Conservation (phyloP, 2,329 filamentous ascomycete genomes). For the Cercospora canescens region DNA sequence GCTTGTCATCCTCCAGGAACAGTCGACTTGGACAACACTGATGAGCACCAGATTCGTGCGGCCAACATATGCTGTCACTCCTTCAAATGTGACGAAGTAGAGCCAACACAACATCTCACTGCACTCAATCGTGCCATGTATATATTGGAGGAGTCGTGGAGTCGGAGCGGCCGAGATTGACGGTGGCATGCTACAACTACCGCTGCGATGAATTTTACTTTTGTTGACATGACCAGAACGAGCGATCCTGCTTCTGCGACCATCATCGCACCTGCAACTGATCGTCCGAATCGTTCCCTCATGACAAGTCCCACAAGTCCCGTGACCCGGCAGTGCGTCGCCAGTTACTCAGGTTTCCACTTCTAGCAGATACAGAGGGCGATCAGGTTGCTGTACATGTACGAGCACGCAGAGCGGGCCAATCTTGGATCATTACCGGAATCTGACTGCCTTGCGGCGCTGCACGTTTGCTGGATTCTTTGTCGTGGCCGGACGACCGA, state of each 20-base stretch:
- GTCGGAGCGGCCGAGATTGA: neutral
- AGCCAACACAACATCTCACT: neutral
- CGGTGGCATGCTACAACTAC: neutral
- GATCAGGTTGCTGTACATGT: no score
- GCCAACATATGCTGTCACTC: slow-evolving; percentile 75
- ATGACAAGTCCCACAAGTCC: no score
- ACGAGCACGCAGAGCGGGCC: no score
- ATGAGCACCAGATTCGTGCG: slow-evolving; percentile 66
- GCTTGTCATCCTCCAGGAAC: slow-evolving; percentile 35
- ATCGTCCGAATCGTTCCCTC: no score
- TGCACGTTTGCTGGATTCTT: no score
- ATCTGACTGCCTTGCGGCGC: no score
- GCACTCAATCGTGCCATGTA: slow-evolving; percentile 8
- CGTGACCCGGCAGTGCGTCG: no score
- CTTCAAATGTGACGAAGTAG: slow-evolving; percentile 60
- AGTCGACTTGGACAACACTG: slow-evolving; percentile 1
- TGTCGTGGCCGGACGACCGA: no score
- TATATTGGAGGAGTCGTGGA: slow-evolving; percentile 6
- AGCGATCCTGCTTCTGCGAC: neutral
- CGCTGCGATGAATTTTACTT: neutral
- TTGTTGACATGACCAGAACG: neutral
- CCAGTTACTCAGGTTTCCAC: no score
- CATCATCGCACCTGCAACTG: no score
- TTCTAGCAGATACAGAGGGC: no score
- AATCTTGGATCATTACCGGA: no score